Base-by-base conservation (phyloP, 1,139 yeast genomes). In the Lodderomyces parapsilosis region DNA sequence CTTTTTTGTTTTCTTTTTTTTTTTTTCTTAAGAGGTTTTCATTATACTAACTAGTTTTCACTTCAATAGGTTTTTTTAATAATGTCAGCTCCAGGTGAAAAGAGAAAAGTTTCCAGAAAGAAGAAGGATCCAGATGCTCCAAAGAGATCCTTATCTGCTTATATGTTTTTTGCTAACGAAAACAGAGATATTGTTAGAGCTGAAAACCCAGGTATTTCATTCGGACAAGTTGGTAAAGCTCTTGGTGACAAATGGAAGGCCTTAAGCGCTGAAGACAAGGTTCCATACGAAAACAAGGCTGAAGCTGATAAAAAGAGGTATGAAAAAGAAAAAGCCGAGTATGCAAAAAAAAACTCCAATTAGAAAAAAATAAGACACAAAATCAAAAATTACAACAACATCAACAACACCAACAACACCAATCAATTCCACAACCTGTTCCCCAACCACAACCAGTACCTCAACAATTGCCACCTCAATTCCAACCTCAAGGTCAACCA, bases 201-300 rank as follows among this genome's bases (percentile, higher is more conserved):
- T 51, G 96, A 90, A 68, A 87, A 91, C 80, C 96, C 96, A 55
- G 96, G 95, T 65, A 86, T 88, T 58, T 71, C 91, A 42, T 90
- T 91, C 62, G 96, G 96, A 57, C 91, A 87, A 71, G 90, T 89
- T 53, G 96, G 96, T 64, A 87, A 84, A 69, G 68, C 87, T 50
- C 81, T 93, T 60, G 99, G 99, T 66, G 96, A 89, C 67, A 86
- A 80, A 72, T 93, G 99, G 99, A 90, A 90, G 83, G 86, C 91
- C 49, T 76, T 91, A 59, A 72, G 76, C 51, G 80, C 80, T 46
- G 91, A 86, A 42, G 96, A 87, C 55, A 91, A 88, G 76, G 70
- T 66, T 55, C 96, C 96, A 51, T 91, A 89, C 70, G 96, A 89
- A 72, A 81, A 80, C 62, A 88, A 89, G 76, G 97, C 98, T 56